These are phyloP conservation scores for Paramyrothecium roridum DNA, from an alignment of 2,329 filamentous ascomycete species.

Conservation along the genomic window DNA sequence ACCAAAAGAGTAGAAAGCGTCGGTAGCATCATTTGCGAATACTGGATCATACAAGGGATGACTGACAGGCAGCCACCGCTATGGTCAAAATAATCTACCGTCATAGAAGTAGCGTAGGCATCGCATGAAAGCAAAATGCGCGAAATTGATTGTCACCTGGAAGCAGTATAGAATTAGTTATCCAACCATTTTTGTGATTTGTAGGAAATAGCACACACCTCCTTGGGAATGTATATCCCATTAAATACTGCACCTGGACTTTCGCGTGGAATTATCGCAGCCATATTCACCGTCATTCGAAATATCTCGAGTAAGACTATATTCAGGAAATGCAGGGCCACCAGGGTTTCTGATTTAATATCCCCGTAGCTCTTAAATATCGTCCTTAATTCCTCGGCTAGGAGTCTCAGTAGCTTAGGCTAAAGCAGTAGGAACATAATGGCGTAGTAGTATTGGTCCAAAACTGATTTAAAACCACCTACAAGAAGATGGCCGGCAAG, in stretches of 20 bases:
- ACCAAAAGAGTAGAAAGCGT: neutral
- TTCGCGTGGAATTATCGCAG: neutral
- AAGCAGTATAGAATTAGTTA: neutral
- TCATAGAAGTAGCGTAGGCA: neutral
- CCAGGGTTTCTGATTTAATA: neutral
- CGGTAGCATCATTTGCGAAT: neutral
- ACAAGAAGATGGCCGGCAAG: neutral
- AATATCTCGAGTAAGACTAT: neutral
- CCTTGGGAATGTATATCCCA: neutral
- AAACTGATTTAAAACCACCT: slow-evolving; percentile 1
- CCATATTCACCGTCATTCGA: neutral
- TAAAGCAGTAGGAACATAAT: neutral
- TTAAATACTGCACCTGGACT: neutral
- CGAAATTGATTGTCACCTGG: neutral
- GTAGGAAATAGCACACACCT: neutral
- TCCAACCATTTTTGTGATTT: neutral
- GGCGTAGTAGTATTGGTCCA: neutral
- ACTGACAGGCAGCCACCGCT: neutral
- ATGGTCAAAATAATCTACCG: neutral
- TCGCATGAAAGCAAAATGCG: neutral
- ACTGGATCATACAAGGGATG: neutral
- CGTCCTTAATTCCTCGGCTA: neutral
- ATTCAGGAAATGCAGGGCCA: neutral
- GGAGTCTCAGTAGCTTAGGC: neutral
- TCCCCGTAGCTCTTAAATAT: neutral